Conservation (phyloP, 2,329 filamentous ascomycete genomes). For the Pyrenophora seminiperda region DNA sequence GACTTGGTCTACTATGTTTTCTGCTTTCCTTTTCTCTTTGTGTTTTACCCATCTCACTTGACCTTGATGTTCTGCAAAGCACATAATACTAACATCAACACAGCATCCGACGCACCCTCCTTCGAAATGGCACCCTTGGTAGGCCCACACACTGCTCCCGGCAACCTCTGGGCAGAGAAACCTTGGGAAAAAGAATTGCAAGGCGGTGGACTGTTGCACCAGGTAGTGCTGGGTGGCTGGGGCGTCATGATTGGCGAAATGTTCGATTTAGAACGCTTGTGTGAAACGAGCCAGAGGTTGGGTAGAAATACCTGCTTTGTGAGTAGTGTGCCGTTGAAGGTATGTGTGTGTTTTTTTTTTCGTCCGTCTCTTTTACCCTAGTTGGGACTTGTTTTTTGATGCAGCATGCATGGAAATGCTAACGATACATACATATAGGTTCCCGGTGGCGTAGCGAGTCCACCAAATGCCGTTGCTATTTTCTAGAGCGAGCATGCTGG, state of each 20-base stretch:
- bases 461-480: slow-evolving; percentile 47
- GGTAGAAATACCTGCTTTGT: slow-evolving; percentile 65
- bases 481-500: slow-evolving; percentile 25
- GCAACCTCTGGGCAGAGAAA: slow-evolving; percentile 43
- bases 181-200: slow-evolving; percentile 45
- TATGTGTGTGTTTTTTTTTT: slow-evolving; percentile 15
- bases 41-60: background rate
- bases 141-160: slow-evolving; percentile 38
- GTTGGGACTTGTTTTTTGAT: background rate
- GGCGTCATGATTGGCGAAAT: slow-evolving; percentile 49
- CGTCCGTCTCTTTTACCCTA: background rate
- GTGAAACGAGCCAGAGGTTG: slow-evolving; percentile 58
- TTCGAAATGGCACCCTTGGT: slow-evolving; percentile 53
- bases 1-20: background rate
- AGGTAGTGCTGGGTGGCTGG: slow-evolving; percentile 44
- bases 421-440: slow-evolving; percentile 41
- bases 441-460: slow-evolving; percentile 52
- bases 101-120: slow-evolving; percentile 49
- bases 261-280: slow-evolving; percentile 57
- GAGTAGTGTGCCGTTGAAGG: slow-evolving; percentile 63
- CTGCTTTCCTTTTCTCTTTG: background rate
- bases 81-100: background rate
- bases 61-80: background rate
- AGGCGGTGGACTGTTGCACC: slow-evolving; percentile 42
- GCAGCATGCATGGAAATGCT: too few species aligned